Evolutionary conservation across 164 flowering plant species (phyloP), one percentile per base, ranked within the genome.

Genomic region (Stephania yunnanensis): DNA sequence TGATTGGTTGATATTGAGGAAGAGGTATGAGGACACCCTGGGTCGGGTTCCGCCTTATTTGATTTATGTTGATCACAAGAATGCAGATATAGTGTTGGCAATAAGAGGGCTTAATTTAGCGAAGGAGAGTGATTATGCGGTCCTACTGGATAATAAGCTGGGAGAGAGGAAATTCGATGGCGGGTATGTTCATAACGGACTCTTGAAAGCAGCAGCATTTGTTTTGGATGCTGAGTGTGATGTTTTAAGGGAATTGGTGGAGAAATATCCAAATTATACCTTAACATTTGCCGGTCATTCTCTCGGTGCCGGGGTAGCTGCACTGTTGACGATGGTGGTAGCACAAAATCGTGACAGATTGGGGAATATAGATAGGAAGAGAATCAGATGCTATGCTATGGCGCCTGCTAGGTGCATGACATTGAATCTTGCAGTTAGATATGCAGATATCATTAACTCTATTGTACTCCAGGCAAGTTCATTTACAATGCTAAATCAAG

Each of bases 171-270:
- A 87, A 75, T 87, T 90, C 81, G 98, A 92, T 84, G 96, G 96
- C 25, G 99, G 99, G 22, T 95, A 92, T 83, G 99, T 93, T 45
- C 99, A 95, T 69, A 95, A 95, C 78, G 99, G 99, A 69, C 84
- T 95, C 10, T 77, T 95, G 85, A 95, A 92, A 83, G 96, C 99
- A 52, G 97, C 98, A 63, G 84, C 77, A 2, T 89, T 89, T 86
- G 91, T 92, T 76, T 83, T 91, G 78, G 92, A 93, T 73, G 85
- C 82, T 19, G 99, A 93, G 66, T 82, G 84, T 79, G 93, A 87
- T 5, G 68, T 83, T 70, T 73, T 93, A 75, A 87, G 80, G 83
- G 90, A 87, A 45, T 79, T 93, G 79, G 83, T 88, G 50, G 87
- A 84, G 84, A 87, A 80, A 77, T 68, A 91, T 87, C 87, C 86